Evolutionary conservation across 1,284 basidiomycete genomes (phyloP).

Genomic region (Puccinia coronata): DNA sequence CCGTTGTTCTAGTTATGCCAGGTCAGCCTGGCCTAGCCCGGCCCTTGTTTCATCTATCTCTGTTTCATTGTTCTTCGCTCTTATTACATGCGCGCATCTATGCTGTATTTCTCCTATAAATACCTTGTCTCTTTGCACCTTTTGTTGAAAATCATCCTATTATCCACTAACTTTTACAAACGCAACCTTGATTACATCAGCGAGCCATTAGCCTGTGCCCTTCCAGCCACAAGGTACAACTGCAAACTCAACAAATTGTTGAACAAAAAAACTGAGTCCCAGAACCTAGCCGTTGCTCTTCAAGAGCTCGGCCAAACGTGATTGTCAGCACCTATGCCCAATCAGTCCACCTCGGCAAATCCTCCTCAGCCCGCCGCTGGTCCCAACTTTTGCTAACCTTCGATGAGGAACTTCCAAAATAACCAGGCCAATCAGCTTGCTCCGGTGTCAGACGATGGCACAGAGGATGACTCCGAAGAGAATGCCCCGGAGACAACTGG

Average conservation of each 20-base stretch:
- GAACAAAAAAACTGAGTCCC: conserved; percentile 33
- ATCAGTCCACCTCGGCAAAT: neutral
- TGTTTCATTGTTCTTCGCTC: too few relatives aligned
- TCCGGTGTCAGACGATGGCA: neutral
- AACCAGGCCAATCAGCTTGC: neutral
- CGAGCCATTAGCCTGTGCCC: too few relatives aligned
- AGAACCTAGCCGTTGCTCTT: conserved; percentile 3
- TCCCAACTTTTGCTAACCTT: conserved; percentile 29
- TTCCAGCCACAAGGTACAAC: too few relatives aligned
- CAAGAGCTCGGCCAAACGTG: conserved; percentile 5
- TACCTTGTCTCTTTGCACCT: too few relatives aligned
- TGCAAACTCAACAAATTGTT: conserved; percentile 11
- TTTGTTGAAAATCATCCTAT: too few relatives aligned
- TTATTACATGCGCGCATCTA: too few relatives aligned
- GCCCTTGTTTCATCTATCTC: too few relatives aligned
- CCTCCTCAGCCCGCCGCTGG: neutral
- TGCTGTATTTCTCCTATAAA: too few relatives aligned
- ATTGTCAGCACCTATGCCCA: conserved; percentile 4
- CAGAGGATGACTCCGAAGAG: conserved; percentile 46
- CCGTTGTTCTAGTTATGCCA: too few relatives aligned
- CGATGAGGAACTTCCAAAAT: conserved; percentile 19
- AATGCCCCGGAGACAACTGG: conserved; percentile 22
- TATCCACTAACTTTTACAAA: too few relatives aligned
- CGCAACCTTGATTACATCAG: too few relatives aligned
- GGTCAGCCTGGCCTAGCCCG: too few relatives aligned